Percentiles rank a stretch among this genome's conserved stretches.
These are phyloP conservation scores for Brassica juncea DNA, from an alignment of 345 rosid species.

Conservation along the genomic window DNA sequence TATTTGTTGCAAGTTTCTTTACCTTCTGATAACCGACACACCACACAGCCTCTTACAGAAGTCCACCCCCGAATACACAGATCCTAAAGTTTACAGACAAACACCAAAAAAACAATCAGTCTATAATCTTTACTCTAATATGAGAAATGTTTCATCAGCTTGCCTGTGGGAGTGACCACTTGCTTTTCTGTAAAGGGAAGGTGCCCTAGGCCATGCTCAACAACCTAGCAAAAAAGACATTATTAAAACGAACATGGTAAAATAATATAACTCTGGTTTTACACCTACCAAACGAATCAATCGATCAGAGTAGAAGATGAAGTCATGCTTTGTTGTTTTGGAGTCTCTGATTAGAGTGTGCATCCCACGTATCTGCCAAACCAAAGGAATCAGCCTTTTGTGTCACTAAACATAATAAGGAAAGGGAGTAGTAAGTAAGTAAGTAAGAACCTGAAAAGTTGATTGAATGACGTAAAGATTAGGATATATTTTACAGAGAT, in stretches of 20 bases:
- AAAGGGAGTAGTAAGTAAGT: conserved; percentile 1
- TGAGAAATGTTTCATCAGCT: not conserved
- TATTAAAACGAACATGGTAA: not conserved
- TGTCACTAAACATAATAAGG: not conserved
- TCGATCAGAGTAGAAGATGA: conserved; percentile 86
- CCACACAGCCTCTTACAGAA: conserved; percentile 96
- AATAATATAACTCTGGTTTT: not conserved
- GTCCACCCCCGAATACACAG: conserved; percentile 93
- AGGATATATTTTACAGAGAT: conserved; percentile 92
- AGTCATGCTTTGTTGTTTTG: conserved; percentile 87
- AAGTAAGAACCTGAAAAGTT: conserved; percentile 77
- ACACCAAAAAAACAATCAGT: not conserved
- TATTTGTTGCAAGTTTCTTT: conserved; percentile 9
- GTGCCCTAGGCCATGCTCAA: conserved; percentile 94
- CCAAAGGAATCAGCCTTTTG: conserved; percentile 10
- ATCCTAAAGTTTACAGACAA: conserved; percentile 47
- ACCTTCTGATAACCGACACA: conserved; percentile 93
- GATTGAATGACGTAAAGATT: conserved; percentile 86
- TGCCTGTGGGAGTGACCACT: conserved; percentile 92
- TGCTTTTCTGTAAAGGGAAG: conserved; percentile 95
- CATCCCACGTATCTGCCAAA: conserved; percentile 65
- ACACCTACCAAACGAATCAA: conserved; percentile 82
- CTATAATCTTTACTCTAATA: not conserved
- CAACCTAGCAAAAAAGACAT: conserved; percentile 54
- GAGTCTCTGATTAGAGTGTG: conserved; percentile 94